Conservation (phyloP, 108 stramenopile genomes). For the Pseudonitzschia multiseries region DNA sequence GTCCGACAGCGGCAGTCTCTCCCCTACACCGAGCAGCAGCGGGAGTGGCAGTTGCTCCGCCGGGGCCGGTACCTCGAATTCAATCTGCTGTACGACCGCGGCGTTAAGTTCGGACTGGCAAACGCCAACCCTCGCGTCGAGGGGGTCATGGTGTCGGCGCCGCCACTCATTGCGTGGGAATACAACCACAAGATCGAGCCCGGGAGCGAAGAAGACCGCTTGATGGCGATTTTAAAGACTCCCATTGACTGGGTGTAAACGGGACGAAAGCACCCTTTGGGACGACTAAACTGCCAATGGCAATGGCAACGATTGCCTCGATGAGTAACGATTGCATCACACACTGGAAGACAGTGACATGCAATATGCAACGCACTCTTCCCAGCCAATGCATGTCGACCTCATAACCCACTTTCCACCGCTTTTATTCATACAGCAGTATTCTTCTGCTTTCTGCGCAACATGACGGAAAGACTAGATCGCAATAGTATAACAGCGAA, state of each 20-base stretch:
- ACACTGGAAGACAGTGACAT: too few species aligned
- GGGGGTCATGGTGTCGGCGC: slow-evolving; percentile 89
- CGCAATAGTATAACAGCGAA: too few species aligned
- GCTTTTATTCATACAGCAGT: too few species aligned
- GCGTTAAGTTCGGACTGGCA: slow-evolving; percentile 87
- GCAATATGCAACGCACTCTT: too few species aligned
- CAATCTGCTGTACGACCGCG: slow-evolving; percentile 89
- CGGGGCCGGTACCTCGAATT: slow-evolving; percentile 81
- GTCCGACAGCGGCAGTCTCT: slow-evolving; percentile 49
- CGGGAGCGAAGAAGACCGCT: slow-evolving; percentile 73
- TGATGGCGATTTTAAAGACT: slow-evolving; percentile 66
- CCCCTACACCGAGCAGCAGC: slow-evolving; percentile 67
- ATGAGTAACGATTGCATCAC: too few species aligned
- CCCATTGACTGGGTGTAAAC: slow-evolving; percentile 72
- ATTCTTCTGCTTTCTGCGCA: too few species aligned
- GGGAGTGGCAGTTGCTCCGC: slow-evolving; percentile 86
- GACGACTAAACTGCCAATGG: too few species aligned
- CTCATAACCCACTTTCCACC: too few species aligned
- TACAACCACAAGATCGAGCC: slow-evolving; percentile 75
- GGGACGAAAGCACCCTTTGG: too few species aligned
- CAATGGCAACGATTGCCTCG: too few species aligned
- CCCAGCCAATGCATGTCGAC: too few species aligned
- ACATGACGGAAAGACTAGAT: too few species aligned
- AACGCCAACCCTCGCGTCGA: slow-evolving; percentile 85
- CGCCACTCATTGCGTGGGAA: slow-evolving; percentile 83